These are phyloP conservation scores for Geotrichum reessii DNA, from an alignment of 1,139 yeast genomes.

Conservation along the genomic window DNA sequence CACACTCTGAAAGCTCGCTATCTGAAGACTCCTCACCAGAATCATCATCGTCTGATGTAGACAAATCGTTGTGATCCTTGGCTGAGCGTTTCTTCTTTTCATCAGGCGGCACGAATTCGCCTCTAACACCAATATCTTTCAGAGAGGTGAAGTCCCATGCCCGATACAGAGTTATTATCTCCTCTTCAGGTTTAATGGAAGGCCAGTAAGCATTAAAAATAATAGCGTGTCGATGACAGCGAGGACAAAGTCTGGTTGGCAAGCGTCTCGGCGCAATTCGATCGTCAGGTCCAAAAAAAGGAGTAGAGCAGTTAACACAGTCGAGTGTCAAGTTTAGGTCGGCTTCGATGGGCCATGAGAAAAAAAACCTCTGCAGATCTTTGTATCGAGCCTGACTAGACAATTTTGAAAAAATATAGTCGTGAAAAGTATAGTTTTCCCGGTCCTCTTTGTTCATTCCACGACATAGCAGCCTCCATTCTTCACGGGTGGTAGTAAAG, in stretches of 20 bases:
- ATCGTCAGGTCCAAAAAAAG: constrained; percentile 23
- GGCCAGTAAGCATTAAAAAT: constrained; percentile 33
- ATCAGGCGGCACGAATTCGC: constrained; percentile 16
- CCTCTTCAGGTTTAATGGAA: constrained; percentile 18
- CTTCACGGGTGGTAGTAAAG: constrained; percentile 11
- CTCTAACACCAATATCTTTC: constrained; percentile 16
- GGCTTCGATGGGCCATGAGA: constrained; percentile 23
- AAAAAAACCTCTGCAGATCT: constrained; percentile 21
- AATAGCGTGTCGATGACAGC: constrained; percentile 33
- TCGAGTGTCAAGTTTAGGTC: constrained; percentile 20
- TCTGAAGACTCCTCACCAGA: background rate
- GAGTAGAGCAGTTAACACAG: constrained; percentile 28
- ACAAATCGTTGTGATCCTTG: background rate
- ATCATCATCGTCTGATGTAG: background rate
- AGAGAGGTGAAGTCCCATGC: constrained; percentile 19
- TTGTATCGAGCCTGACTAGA: constrained; percentile 8
- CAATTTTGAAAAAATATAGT: constrained; percentile 14
- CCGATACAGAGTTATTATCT: constrained; percentile 21
- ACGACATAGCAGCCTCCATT: constrained; percentile 13
- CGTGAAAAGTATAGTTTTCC: constrained; percentile 12
- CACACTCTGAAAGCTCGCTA: background rate
- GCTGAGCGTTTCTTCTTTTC: constrained; percentile 4
- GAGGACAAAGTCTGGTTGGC: constrained; percentile 26
- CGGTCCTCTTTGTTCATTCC: constrained; percentile 6
- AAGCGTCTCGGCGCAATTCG: constrained; percentile 16